Base-by-base conservation (phyloP, 371 early-diverging fungal genomes). In the Mucor lusitanicus region DNA sequence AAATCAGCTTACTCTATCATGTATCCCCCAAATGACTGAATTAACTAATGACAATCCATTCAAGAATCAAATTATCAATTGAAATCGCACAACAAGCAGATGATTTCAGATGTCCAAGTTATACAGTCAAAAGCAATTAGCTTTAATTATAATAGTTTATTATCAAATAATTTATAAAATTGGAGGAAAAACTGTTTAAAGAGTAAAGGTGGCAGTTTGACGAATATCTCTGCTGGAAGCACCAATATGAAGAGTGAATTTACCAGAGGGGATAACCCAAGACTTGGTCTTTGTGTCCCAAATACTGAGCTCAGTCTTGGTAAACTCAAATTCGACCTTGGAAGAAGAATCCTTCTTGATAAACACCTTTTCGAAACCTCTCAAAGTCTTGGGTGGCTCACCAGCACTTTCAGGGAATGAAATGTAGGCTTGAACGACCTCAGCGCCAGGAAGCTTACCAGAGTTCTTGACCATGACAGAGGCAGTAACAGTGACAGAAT, bases 341-440 rank as follows among this genome's bases (percentile, higher is more conserved):
- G 61, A 66, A 17, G 40, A 40, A 6, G 40, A 40, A 17, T 69
- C 58, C 23, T 63, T 63, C 55, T 64, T 72, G 28, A 89, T 15
- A 11, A 62, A 66, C 21, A 85, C 79, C 65, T 82, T 83, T 60
- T 83, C 82, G 59, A 89, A 88, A 9, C 80, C 85, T 69, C 84
- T 78, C n/a, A 87, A 73, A 21, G 76, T 48, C 73, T 87, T 84
- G 27, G 79, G 81, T 17, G 88, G 87, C 63, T 83, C 76, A n/a
- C 73, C 69, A 33, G 78, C 76, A 17, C 67, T 33, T 33, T 74
- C 61, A 33, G 89, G 89, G 77, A 80, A 85, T 17, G 71, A 74
- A 64, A 88, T 62, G 57, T 88, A 87, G 6, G 83, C 74, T 71
- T 88, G 88, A 12, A 77, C 80, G 42, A 90, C 80, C 61, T 89